These are phyloP conservation scores for Suhomyces pyralidae DNA, from an alignment of 805 yeast species.

Conservation along the genomic window DNA sequence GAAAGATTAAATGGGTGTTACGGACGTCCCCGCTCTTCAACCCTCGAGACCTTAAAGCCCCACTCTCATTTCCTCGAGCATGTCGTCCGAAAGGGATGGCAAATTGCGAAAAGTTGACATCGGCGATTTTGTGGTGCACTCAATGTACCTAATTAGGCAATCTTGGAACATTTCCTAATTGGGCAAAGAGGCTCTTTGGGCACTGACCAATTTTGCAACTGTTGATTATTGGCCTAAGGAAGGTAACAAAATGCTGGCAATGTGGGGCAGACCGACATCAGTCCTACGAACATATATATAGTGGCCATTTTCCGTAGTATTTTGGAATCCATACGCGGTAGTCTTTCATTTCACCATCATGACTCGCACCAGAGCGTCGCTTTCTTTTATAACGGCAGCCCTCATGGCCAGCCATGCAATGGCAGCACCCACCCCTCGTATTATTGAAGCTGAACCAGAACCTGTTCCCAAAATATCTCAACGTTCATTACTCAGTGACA, in stretches of 20 bases:
- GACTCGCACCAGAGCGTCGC: background rate
- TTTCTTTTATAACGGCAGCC: background rate
- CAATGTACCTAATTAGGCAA: background rate
- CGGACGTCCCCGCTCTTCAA: background rate
- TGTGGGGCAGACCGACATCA: background rate
- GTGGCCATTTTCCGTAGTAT: background rate
- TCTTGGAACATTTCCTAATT: constrained; percentile 1
- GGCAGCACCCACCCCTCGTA: background rate
- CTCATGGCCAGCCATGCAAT: constrained; percentile 1
- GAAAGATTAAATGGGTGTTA: background rate
- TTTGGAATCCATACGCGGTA: background rate
- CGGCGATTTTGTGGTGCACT: background rate
- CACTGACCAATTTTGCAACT: background rate
- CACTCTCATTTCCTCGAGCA: background rate
- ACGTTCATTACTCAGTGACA: background rate
- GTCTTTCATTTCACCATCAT: background rate
- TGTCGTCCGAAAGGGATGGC: background rate
- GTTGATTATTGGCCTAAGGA: background rate
- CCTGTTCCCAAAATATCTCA: background rate
- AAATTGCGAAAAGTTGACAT: background rate
- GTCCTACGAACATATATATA: background rate
- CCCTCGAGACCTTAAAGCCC: background rate
- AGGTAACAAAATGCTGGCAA: background rate
- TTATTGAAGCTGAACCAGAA: background rate
- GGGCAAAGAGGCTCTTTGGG: background rate